phyloP scores from a whole-genome alignment of 2,329 filamentous ascomycete species.

The Berkeleyomyces basicola region DNA sequence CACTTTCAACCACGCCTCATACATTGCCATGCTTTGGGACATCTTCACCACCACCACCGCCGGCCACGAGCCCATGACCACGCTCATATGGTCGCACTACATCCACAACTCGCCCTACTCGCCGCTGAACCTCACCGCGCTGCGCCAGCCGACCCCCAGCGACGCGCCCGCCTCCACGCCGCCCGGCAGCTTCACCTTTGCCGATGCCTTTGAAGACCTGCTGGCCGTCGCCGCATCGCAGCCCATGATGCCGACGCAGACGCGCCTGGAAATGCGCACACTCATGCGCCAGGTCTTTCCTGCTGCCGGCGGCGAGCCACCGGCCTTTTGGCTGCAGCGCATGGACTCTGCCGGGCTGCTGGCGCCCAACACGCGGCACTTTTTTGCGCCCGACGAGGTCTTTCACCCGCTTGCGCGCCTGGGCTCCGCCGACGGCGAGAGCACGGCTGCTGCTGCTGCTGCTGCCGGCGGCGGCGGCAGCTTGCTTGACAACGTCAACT shows the following conservation, averaged over 20 bases:
- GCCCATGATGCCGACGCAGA: conserved; percentile 25
- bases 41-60: conserved; percentile 6
- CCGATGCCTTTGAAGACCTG: conserved; percentile 42
- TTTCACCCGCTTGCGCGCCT: background rate
- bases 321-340: conserved; percentile 26
- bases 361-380: conserved; percentile 18
- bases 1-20: background rate
- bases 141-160: conserved; percentile 31
- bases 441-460: background rate
- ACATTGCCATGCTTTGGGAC: conserved; percentile 11
- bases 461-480: background rate
- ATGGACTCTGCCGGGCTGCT: conserved; percentile 25
- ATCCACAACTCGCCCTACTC: conserved; percentile 25
- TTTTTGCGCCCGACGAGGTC: conserved; percentile 11
- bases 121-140: conserved; percentile 27
- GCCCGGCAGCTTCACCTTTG: conserved; percentile 30
- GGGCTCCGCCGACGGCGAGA: background rate
- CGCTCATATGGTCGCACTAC: conserved; percentile 11
- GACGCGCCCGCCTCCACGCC: conserved; percentile 26
- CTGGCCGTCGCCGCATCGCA: conserved; percentile 29
- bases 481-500: conserved; percentile 18
- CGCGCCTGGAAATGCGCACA: conserved; percentile 22
- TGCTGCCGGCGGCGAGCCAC: conserved; percentile 22
- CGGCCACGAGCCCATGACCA: conserved; percentile 3
- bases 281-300: conserved; percentile 26